Conservation (phyloP, 148 eudicot genomes). For the Amaranthus palmeri region DNA sequence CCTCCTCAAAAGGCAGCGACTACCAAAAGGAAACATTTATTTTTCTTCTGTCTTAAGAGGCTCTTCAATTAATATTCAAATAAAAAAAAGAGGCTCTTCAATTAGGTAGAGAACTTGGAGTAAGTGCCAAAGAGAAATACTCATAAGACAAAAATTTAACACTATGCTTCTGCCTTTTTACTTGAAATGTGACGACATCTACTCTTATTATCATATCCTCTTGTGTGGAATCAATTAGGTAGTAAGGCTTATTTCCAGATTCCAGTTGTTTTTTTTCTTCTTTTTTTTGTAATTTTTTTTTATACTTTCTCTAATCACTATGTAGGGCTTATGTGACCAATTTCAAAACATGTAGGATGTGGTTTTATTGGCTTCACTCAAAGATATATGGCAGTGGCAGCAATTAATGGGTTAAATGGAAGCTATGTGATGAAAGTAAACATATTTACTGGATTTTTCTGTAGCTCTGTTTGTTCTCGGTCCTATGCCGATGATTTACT, state of each 20-base stretch:
- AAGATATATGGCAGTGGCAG: constrained; percentile 88
- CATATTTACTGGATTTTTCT: constrained; percentile 15
- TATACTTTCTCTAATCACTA: constrained; percentile 5
- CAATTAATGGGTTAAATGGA: constrained; percentile 78
- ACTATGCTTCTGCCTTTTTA: background rate
- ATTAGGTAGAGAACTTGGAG: no score
- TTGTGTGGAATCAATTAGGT: background rate
- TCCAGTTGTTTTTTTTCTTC: background rate
- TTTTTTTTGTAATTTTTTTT: background rate
- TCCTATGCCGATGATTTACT: constrained; percentile 13
- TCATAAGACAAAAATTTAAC: no score
- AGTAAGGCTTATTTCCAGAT: background rate
- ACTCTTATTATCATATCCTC: background rate
- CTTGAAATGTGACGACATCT: background rate
- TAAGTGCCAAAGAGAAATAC: no score
- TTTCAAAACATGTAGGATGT: constrained; percentile 42
- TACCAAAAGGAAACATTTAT: no score
- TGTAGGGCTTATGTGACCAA: background rate
- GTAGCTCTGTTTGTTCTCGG: constrained; percentile 1
- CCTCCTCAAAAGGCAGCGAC: no score
- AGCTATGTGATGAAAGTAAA: constrained; percentile 72
- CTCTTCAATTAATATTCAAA: no score
- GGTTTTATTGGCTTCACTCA: constrained; percentile 69
- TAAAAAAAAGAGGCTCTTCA: no score
- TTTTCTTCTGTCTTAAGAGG: no score